Evolutionary conservation across 1,284 basidiomycete species (phyloP).

Genomic region (Singerocomus inundabilis): DNA sequence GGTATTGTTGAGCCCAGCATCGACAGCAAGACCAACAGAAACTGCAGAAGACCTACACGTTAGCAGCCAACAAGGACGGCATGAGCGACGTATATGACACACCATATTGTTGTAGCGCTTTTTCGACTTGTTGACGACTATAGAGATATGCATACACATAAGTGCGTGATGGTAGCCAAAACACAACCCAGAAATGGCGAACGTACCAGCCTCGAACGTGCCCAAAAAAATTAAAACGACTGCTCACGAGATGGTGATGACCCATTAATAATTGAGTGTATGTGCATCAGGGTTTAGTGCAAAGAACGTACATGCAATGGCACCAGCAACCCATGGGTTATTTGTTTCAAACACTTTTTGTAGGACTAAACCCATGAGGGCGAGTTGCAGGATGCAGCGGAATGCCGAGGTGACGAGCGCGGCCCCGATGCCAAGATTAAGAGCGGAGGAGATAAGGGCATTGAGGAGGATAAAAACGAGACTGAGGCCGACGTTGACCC

Average conservation of each 20-base stretch:
- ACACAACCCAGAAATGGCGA: background rate
- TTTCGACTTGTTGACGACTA: constrained; percentile 70
- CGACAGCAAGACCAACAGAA: constrained; percentile 62
- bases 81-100: constrained; percentile 10
- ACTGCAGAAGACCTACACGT: constrained; percentile 44
- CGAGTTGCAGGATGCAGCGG: constrained; percentile 76
- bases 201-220: constrained; percentile 62
- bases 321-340: constrained; percentile 70
- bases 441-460: constrained; percentile 58
- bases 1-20: constrained; percentile 79
- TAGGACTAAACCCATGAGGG: constrained; percentile 66
- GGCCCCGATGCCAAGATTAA: constrained; percentile 68
- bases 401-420: constrained; percentile 68
- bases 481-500: constrained; percentile 72
- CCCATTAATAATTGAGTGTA: background rate
- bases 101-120: constrained; percentile 74
- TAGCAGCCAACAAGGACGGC: background rate
- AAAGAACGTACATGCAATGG: constrained; percentile 60
- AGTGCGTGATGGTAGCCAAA: background rate
- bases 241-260: constrained; percentile 20
- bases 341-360: constrained; percentile 74
- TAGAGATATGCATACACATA: background rate
- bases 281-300: background rate
- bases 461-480: constrained; percentile 72
- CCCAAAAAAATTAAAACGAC: constrained; percentile 73